These are phyloP conservation scores for Arthrobotrys entomopaga DNA, from an alignment of 2,329 filamentous ascomycete genomes.

Conservation along the genomic window DNA sequence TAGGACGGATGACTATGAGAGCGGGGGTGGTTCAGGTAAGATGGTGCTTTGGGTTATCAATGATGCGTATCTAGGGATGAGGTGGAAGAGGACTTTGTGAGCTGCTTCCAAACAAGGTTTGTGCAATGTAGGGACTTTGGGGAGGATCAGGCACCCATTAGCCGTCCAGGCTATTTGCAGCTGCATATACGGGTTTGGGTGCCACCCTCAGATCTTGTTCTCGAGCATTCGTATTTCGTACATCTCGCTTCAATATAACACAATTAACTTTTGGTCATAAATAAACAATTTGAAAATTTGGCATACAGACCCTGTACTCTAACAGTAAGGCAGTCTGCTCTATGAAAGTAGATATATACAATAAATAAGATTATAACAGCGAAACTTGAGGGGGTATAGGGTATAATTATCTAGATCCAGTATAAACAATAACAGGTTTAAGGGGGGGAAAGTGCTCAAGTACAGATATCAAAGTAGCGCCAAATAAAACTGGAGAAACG, in stretches of 20 bases:
- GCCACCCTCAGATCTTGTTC: not conserved
- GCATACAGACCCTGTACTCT: constrained; percentile 16
- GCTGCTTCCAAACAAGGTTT: not conserved
- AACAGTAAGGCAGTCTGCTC: constrained; percentile 33
- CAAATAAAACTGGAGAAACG: constrained; percentile 24
- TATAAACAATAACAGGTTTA: constrained; percentile 12
- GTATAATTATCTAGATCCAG: constrained; percentile 48
- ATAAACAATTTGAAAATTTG: not conserved
- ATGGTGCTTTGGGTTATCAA: constrained; percentile 82
- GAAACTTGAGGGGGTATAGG: constrained; percentile 17
- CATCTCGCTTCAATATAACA: too few relatives aligned
- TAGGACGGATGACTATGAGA: constrained; percentile 60
- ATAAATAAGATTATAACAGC: constrained; percentile 1
- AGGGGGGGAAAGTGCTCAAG: constrained; percentile 14
- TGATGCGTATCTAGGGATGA: constrained; percentile 85
- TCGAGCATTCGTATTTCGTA: not conserved
- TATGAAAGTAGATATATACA: constrained; percentile 26
- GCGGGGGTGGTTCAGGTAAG: constrained; percentile 66
- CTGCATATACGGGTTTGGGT: not conserved
- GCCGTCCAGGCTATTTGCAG: not conserved
- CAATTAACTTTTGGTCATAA: too few relatives aligned
- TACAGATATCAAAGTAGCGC: not conserved
- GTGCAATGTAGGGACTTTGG: not conserved
- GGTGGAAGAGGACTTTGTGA: constrained; percentile 66
- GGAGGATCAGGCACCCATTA: constrained; percentile 5